Conservation (phyloP, 106 monocot species). For the Dioscorea alata region DNA sequence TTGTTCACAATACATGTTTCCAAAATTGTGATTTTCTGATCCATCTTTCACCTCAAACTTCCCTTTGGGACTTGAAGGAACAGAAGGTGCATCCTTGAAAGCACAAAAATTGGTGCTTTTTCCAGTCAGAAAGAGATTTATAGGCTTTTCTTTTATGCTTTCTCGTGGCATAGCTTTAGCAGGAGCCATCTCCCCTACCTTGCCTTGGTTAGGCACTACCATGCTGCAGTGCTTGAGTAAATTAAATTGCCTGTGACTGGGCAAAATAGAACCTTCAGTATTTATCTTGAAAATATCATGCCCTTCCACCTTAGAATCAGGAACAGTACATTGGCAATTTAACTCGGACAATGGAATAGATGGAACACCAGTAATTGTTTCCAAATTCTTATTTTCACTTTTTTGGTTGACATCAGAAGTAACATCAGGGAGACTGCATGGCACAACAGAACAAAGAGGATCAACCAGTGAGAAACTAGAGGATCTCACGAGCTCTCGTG, state of each 20-base stretch:
- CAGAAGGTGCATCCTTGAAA: background rate
- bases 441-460: constrained; percentile 78
- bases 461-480: constrained; percentile 27
- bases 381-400: background rate
- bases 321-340: background rate
- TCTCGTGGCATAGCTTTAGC: background rate
- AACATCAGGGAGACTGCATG: constrained; percentile 57
- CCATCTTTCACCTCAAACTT: background rate
- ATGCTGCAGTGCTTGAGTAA: constrained; percentile 52
- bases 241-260: constrained; percentile 24
- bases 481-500: constrained; percentile 23
- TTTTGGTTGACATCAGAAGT: background rate
- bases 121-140: constrained; percentile 6
- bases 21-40: background rate
- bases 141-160: background rate
- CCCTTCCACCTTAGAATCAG: background rate
- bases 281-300: constrained; percentile 6
- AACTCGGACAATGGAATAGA: constrained; percentile 10
- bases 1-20: constrained; percentile 2
- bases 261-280: constrained; percentile 19
- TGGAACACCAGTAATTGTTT: constrained; percentile 4
- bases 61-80: constrained; percentile 1
- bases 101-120: background rate
- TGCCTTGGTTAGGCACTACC: constrained; percentile 9
- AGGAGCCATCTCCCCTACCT: background rate